Evolutionary conservation across 345 rosid species (phyloP).

Genomic region (Brassica napus): Da-Ae NC_063437.1:17268501-17269000

Average conservation of each 20-base stretch:
- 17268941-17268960: neutral
- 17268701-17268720: neutral
- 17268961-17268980: neutral
- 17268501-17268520: too few relatives aligned
- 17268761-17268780: constrained; percentile 87
- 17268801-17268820: constrained; percentile 73
- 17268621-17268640: constrained; percentile 81
- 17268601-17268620: constrained; percentile 79
- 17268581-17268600: constrained; percentile 81
- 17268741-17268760: constrained; percentile 45
- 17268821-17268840: constrained; percentile 91
- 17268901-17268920: neutral
- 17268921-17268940: neutral
- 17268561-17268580: too few relatives aligned
- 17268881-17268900: neutral
- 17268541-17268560: too few relatives aligned
- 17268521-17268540: too few relatives aligned
- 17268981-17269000: constrained; percentile 33
- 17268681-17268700: neutral
- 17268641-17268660: constrained; percentile 74
- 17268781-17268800: constrained; percentile 82
- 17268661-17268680: constrained; percentile 52
- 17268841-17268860: constrained; percentile 90
- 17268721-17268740: neutral
- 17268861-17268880: constrained; percentile 93